Base-by-base conservation (phyloP, 1,139 yeast species). In the Suhomyces atakaporum region DNA sequence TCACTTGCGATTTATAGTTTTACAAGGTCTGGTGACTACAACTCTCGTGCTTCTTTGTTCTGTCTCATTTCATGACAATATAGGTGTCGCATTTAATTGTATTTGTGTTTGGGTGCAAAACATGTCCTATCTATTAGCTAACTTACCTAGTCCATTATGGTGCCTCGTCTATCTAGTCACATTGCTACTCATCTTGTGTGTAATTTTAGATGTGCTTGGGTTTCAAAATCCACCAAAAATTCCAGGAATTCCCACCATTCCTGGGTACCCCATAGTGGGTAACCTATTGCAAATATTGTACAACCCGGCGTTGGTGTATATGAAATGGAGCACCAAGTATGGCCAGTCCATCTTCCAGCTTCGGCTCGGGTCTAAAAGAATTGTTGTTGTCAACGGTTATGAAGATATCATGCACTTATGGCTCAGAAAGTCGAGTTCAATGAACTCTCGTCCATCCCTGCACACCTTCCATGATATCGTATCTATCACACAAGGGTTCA, bases 391-490 rank as follows among this genome's bases (percentile, higher is more conserved):
- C 8, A 84, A 85, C 52, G 71, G 83, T 1, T 79, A 63, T 48
- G 71, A 69, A 2, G 72, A 82, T 5, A 78, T 81, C 1, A 56
- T 60, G 27, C 58, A 63, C 20, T 58, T 85, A 4, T 84, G 88
- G 86, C 52, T 66, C 13, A 70, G 67, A 22, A 67, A 75, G 45
- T 63, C 80, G 25, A 56, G 66, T 23, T 74, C 81, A 2, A 75
- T 76, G 44, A 79, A 78, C 46, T 84, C 94, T 1, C 62, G 95
- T 29, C 94, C 95, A 0, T 57, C 70, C 16, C 66, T 75, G 37
- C 76, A 79, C 55, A 81, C 89, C 0, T 85, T 85, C 59, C 94
- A 85, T 57, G 64, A 70, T 20, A 65, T 84, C 7, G 75, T 84
- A 2, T 81, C 89, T 0, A 60, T 73, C 4, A 71, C 81, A 0